Conservation (phyloP, 768 basidiomycete species). For the Rhizopogon roseolus region DNA sequence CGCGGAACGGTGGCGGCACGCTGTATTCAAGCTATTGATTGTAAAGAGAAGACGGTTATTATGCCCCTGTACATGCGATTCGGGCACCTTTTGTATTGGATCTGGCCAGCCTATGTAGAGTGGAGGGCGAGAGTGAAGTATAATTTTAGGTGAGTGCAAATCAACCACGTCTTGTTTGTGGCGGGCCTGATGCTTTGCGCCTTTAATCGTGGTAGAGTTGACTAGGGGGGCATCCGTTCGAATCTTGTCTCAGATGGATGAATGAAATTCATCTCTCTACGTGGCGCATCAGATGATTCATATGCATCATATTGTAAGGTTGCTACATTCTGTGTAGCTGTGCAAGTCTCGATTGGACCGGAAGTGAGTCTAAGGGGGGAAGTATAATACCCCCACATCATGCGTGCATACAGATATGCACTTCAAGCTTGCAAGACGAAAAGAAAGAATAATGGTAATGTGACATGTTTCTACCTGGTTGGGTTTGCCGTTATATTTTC, state of each 20-base stretch:
- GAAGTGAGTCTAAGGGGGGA: too few species aligned
- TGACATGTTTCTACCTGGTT: too few species aligned
- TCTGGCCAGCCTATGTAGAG: constrained; percentile 56
- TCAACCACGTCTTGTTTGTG: neutral
- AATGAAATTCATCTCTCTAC: too few species aligned
- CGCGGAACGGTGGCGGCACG: constrained; percentile 53
- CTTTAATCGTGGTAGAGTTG: neutral
- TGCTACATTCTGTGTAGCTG: too few species aligned
- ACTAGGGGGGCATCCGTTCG: neutral
- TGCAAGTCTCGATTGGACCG: too few species aligned
- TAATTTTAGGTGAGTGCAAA: constrained; percentile 34
- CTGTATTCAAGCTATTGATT: constrained; percentile 59
- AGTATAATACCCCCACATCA: too few species aligned
- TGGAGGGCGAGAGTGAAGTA: constrained; percentile 60
- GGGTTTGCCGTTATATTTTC: too few species aligned
- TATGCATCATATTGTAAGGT: too few species aligned
- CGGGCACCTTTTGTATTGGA: constrained; percentile 61
- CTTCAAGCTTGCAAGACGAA: too few species aligned
- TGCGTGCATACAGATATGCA: too few species aligned
- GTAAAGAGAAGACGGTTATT: constrained; percentile 50
- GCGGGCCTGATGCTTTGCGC: neutral
- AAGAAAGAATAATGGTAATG: too few species aligned
- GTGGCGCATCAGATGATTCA: too few species aligned
- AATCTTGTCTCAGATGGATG: neutral
- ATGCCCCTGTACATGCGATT: constrained; percentile 44